Conservation (phyloP, 768 basidiomycete species). For the Suillus brevipes region DNA sequence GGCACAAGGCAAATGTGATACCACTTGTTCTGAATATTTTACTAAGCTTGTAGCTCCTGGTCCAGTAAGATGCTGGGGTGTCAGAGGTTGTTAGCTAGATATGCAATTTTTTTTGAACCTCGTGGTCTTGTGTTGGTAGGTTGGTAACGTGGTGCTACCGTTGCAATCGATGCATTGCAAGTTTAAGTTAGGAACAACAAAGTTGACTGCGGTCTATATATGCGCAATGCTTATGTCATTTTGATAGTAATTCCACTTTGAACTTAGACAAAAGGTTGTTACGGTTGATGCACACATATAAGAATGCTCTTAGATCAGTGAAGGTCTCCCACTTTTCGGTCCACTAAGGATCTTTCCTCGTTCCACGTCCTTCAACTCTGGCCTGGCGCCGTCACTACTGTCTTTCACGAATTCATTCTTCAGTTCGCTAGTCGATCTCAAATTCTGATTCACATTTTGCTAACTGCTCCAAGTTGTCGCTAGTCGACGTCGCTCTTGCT, state of each 20-base stretch:
- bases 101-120: neutral
- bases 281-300: neutral
- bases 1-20: too few relatives aligned
- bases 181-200: neutral
- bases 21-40: too few relatives aligned
- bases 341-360: neutral
- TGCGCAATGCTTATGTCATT: neutral
- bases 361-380: neutral
- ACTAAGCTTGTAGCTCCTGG: neutral
- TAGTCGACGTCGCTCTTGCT: slow-evolving; percentile 13
- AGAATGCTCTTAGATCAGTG: neutral
- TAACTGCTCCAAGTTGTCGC: slow-evolving; percentile 10
- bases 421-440: slow-evolving; percentile 20
- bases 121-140: neutral
- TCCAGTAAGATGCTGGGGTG: neutral
- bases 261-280: slow-evolving; percentile 2
- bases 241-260: neutral
- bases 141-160: neutral
- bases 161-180: neutral
- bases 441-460: neutral
- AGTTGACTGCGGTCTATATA: neutral
- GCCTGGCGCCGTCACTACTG: neutral
- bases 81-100: neutral
- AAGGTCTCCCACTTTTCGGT: neutral
- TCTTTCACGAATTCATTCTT: slow-evolving; percentile 6